A percentile compares a stretch with the other conserved stretches of the same genome.
These are phyloP conservation scores for Drechslerella stenobrocha DNA, from an alignment of 2,329 filamentous ascomycete genomes.

Conservation along the genomic window DNA sequence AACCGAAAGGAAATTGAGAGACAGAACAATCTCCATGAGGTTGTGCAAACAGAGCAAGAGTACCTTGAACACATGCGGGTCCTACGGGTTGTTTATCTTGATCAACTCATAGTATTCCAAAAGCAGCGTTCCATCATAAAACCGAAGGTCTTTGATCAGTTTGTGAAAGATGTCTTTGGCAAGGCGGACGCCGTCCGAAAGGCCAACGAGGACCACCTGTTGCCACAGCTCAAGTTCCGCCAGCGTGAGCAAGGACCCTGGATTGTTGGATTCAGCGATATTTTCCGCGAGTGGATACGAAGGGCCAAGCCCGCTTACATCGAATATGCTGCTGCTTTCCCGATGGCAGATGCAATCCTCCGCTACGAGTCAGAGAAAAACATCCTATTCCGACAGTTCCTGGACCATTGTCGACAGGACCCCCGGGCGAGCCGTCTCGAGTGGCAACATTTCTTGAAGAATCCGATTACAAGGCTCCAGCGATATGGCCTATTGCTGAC, in stretches of 20 bases:
- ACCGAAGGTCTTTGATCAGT: slow-evolving; percentile 75
- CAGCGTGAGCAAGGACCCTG: slow-evolving; percentile 96
- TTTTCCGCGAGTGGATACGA: slow-evolving; percentile 97
- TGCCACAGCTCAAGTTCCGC: slow-evolving; percentile 92
- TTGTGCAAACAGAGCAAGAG: slow-evolving; percentile 87
- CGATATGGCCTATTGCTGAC: slow-evolving; percentile 81
- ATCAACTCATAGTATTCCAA: slow-evolving; percentile 67
- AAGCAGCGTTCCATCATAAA: slow-evolving; percentile 65
- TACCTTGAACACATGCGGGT: slow-evolving; percentile 90
- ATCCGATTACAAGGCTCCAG: slow-evolving; percentile 88
- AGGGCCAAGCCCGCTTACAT: slow-evolving; percentile 88
- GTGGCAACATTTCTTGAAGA: slow-evolving; percentile 93
- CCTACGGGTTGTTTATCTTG: slow-evolving; percentile 79
- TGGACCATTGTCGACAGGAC: slow-evolving; percentile 77
- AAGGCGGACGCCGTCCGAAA: slow-evolving; percentile 84
- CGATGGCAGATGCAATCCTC: slow-evolving; percentile 78
- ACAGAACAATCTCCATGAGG: slow-evolving; percentile 93
- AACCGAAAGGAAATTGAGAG: slow-evolving; percentile 86
- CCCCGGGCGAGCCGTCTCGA: slow-evolving; percentile 79
- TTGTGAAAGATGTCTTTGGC: slow-evolving; percentile 83
- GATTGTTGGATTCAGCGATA: slow-evolving; percentile 90
- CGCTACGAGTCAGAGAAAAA: slow-evolving; percentile 84
- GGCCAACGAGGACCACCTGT: slow-evolving; percentile 87
- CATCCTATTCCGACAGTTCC: slow-evolving; percentile 79
- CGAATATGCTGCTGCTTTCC: slow-evolving; percentile 86